phyloP scores from a whole-genome alignment of 495 filamentous ascomycete genomes.

The Clavariopsis aquatica region DNA sequence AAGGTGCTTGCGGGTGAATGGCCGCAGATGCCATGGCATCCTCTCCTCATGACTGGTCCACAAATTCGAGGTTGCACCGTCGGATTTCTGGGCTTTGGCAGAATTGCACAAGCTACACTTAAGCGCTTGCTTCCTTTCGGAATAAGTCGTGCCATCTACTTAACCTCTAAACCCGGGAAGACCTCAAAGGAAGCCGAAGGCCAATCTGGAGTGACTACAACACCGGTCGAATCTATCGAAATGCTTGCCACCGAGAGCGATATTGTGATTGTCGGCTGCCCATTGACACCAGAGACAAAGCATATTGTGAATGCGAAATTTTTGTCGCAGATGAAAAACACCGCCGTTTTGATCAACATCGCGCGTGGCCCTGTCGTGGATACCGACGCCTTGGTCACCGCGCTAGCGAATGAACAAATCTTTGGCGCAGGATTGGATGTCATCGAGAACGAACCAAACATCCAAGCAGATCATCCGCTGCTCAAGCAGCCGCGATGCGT shows the following conservation, averaged over 20 bases:
- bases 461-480: constrained; percentile 27
- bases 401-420: constrained; percentile 24
- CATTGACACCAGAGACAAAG: constrained; percentile 25
- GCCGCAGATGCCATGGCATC: constrained; percentile 33
- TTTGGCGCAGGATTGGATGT: constrained; percentile 33
- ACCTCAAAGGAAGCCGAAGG: constrained; percentile 9
- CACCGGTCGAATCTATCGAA: constrained; percentile 11
- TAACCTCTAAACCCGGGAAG: constrained; percentile 24
- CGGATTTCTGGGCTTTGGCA: constrained; percentile 29
- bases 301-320: constrained; percentile 28
- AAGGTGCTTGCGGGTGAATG: constrained; percentile 30
- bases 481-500: constrained; percentile 30
- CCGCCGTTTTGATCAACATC: constrained; percentile 29
- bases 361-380: constrained; percentile 30
- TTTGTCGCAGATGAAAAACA: constrained; percentile 30
- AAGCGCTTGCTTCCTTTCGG: constrained; percentile 30
- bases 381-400: constrained; percentile 27
- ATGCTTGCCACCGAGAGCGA: constrained; percentile 29
- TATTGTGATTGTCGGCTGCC: constrained; percentile 26
- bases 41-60: constrained; percentile 28
- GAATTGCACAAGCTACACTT: constrained; percentile 29
- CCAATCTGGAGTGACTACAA: constrained; percentile 16
- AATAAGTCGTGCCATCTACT: constrained; percentile 18
- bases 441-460: constrained; percentile 34
- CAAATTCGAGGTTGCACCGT: constrained; percentile 25